Percentiles rank a stretch among this genome's conserved stretches.
Conservation (phyloP, 2,329 filamentous ascomycete species). For the Biscogniauxia marginata region DNA sequence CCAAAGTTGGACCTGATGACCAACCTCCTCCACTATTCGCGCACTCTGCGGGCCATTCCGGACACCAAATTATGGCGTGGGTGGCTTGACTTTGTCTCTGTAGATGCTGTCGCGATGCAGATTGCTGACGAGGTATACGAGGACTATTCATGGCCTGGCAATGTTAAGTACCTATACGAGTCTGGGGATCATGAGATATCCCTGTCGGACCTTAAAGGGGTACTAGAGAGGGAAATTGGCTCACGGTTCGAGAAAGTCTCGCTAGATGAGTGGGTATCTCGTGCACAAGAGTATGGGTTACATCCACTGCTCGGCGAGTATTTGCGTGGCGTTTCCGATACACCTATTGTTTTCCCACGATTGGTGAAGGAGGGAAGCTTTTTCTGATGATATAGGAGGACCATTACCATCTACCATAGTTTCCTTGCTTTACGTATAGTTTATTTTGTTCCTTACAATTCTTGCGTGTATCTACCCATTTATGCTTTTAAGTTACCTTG, state of each 20-base stretch:
- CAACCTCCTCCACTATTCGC: slow-evolving; percentile 4
- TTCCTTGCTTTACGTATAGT: no score
- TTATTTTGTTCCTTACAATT: no score
- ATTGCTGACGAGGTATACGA: slow-evolving; percentile 13
- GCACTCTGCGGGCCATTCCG: slow-evolving; percentile 2
- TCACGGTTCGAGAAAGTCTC: slow-evolving; percentile 1
- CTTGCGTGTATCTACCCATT: no score
- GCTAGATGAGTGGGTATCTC: slow-evolving; percentile 9
- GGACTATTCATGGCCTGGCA: slow-evolving; percentile 12
- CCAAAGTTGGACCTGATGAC: slow-evolving; percentile 6
- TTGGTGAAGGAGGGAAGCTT: slow-evolving; percentile 9
- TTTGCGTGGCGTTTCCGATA: slow-evolving; percentile 1
- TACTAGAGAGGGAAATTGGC: slow-evolving; percentile 7
- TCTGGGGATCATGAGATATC: slow-evolving; percentile 8
- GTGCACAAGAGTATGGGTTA: slow-evolving; percentile 6
- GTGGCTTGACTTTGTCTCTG: slow-evolving; percentile 11
- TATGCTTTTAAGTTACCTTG: no score
- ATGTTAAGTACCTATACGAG: slow-evolving; percentile 14
- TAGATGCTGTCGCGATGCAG: slow-evolving; percentile 8
- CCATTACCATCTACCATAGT: no score
- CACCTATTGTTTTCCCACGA: slow-evolving; percentile 6
- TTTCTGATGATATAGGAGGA: neutral
- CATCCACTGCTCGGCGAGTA: slow-evolving; percentile 11
- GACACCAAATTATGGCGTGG: slow-evolving; percentile 7
- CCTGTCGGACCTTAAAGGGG: slow-evolving; percentile 7